Base-by-base conservation (phyloP, 495 filamentous ascomycete species). In the Aspergillus bertholletiae region DNA sequence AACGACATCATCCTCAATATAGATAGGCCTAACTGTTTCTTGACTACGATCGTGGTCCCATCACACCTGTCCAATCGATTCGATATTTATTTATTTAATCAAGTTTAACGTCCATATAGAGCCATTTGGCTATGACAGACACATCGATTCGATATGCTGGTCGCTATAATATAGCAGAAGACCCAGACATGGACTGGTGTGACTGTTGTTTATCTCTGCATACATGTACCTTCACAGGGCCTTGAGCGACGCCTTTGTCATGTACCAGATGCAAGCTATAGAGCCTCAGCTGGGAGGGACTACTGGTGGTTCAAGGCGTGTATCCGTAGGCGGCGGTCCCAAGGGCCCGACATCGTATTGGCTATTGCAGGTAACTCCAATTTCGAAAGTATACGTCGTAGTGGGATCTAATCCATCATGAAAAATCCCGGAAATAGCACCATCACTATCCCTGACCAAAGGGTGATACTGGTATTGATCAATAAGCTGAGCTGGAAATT, bases 21-120 rank as follows among this genome's bases (percentile, higher is more conserved):
- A 53, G 5, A 49, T 1, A 48, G 57, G 57, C 21, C 1, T 20
- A 5, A 20, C 2, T 13, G 37, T 18, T 20, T 60, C 57, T 18
- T 56, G 49, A 0, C 12, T 45, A 1, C 49, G 8, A 46, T 50
- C 53, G n/a, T 22, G 18, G 22, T 60, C 53, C 57, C 53, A 56
- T 7, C 53, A 53, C 13, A 56, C 46, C 35, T 60, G 57, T 23
- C 57, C 57, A 12, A 60, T 0, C 7, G 53, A 53, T 40, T 60
- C 57, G 24, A 60, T 21, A 32, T 56, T n/a, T n/a, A n/a, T n/a
- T n/a, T n/a, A n/a, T n/a, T n/a, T n/a, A n/a, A n/a, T n/a, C n/a
- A n/a, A n/a, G n/a, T n/a, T n/a, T n/a, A n/a, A n/a, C n/a, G n/a
- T n/a, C n/a, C n/a, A n/a, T n/a, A n/a, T n/a, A n/a, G n/a, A n/a